Conservation (phyloP, 305 asterid genomes). For the Withania somnifera region DNA sequence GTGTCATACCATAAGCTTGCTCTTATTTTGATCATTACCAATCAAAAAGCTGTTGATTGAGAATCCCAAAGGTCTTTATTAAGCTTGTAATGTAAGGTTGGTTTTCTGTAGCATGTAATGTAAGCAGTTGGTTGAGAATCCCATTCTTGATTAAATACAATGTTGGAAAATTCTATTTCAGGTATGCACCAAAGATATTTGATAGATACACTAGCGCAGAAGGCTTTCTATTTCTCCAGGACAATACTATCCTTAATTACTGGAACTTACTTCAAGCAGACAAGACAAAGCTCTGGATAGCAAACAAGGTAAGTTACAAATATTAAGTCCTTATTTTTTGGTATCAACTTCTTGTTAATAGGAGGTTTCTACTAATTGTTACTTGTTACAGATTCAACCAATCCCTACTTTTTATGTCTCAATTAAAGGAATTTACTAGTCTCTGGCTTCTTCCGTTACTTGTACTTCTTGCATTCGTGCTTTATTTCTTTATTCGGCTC, state of each 20-base stretch:
- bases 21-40: no score
- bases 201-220: slow-evolving; percentile 75
- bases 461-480: not conserved
- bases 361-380: not conserved
- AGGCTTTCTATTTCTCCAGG: slow-evolving; percentile 85
- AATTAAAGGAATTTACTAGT: not conserved
- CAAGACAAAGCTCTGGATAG: slow-evolving; percentile 78
- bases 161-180: slow-evolving; percentile 19
- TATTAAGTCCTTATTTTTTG: not conserved
- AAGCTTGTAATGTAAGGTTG: no score
- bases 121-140: no score
- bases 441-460: not conserved
- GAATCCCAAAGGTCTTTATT: no score
- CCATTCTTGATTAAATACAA: not conserved
- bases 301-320: slow-evolving; percentile 66
- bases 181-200: slow-evolving; percentile 62
- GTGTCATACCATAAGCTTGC: no score
- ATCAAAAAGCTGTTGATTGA: no score
- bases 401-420: not conserved
- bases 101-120: no score
- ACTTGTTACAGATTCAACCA: no score
- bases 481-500: not conserved
- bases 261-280: slow-evolving; percentile 94
- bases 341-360: not conserved
- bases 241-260: slow-evolving; percentile 83